These are phyloP conservation scores for Boletus huronensis DNA, from an alignment of 768 basidiomycete species.

Conservation along the genomic window DNA sequence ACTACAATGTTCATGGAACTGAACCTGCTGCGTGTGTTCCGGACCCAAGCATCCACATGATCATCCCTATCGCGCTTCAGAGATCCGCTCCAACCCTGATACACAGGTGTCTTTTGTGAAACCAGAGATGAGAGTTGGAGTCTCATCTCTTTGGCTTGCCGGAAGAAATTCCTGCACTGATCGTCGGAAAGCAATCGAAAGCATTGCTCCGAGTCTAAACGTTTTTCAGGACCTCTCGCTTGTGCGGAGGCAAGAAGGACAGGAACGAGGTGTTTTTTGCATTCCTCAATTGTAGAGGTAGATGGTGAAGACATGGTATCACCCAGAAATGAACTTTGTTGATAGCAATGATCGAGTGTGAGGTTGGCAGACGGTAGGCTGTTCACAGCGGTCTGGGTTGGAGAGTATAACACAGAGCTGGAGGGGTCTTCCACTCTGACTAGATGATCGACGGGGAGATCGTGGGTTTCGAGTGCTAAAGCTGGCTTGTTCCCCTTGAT, in stretches of 20 bases:
- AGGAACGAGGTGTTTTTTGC: constrained; percentile 25
- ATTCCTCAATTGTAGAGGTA: constrained; percentile 22
- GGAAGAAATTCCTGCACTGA: constrained; percentile 19
- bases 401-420: constrained; percentile 6
- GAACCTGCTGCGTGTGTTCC: constrained; percentile 16
- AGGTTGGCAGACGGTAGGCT: constrained; percentile 2
- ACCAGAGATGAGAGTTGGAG: constrained; percentile 17
- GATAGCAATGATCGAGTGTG: constrained; percentile 1
- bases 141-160: constrained; percentile 25
- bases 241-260: constrained; percentile 19
- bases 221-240: constrained; percentile 13
- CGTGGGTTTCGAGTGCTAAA: constrained; percentile 13
- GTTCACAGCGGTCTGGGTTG: constrained; percentile 11
- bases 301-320: constrained; percentile 8
- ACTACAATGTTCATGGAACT: constrained; percentile 9
- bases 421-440: constrained; percentile 2
- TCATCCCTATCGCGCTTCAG: constrained; percentile 13
- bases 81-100: constrained; percentile 1
- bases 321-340: constrained; percentile 2
- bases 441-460: constrained; percentile 6
- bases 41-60: constrained; percentile 11
- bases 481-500: constrained; percentile 9
- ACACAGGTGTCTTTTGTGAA: not conserved
- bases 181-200: constrained; percentile 28
- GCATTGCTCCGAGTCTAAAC: constrained; percentile 19